These are phyloP conservation scores for Zymoseptoria brevis DNA, from an alignment of 2,329 filamentous ascomycete species.

Conservation along the genomic window DNA sequence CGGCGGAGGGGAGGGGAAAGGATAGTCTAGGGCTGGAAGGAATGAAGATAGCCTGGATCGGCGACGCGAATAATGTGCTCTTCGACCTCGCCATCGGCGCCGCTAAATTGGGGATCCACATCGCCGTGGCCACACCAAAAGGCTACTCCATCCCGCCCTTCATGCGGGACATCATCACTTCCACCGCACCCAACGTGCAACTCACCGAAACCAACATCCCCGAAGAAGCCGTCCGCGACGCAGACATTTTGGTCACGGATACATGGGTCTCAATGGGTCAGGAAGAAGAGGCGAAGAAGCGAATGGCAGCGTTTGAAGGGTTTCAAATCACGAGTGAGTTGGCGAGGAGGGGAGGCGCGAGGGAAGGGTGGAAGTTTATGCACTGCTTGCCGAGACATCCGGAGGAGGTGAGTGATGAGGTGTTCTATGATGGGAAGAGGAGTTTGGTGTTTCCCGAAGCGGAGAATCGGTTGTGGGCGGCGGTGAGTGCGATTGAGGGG, in stretches of 20 bases:
- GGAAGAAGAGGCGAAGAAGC: conserved; percentile 71
- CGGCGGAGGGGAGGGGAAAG: conserved; percentile 1
- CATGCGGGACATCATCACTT: conserved; percentile 66
- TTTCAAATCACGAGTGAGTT: conserved; percentile 88
- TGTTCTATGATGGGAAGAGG: conserved; percentile 65
- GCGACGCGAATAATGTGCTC: conserved; percentile 93
- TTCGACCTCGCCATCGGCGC: conserved; percentile 87
- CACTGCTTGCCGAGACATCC: conserved; percentile 88
- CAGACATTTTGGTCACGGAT: conserved; percentile 88
- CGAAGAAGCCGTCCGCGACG: conserved; percentile 74
- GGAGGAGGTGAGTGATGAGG: conserved; percentile 89
- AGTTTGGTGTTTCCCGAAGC: conserved; percentile 90
- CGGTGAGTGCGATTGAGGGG: conserved; percentile 69
- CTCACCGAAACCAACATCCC: conserved; percentile 70
- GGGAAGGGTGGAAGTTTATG: conserved; percentile 93
- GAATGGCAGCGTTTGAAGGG: conserved; percentile 72
- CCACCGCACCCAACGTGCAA: conserved; percentile 36
- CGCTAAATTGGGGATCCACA: conserved; percentile 76
- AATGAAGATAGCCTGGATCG: conserved; percentile 90
- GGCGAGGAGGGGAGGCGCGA: conserved; percentile 75
- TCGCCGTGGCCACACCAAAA: conserved; percentile 77
- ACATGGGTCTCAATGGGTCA: conserved; percentile 99
- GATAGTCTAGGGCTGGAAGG: conserved; percentile 63
- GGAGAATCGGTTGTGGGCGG: conserved; percentile 89
- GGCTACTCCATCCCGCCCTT: conserved; percentile 71